phyloP scores from a whole-genome alignment of 1,284 basidiomycete genomes.

The Termitomyces sp. region DNA sequence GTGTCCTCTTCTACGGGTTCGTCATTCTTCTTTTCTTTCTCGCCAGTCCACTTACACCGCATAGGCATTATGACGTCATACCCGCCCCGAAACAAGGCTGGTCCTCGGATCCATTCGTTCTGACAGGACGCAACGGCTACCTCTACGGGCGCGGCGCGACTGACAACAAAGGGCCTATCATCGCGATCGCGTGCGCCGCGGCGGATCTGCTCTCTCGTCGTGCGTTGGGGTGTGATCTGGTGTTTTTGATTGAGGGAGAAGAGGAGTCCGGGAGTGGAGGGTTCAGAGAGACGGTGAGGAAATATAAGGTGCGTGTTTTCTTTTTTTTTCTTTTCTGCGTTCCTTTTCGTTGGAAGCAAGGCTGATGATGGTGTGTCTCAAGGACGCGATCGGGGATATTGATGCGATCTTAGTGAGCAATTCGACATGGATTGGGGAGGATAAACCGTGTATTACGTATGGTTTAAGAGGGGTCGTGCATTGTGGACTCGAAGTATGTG shows the following conservation, averaged over 20 bases:
- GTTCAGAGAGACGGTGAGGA: conserved; percentile 72
- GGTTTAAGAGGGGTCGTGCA: conserved; percentile 92
- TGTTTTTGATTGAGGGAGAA: conserved; percentile 93
- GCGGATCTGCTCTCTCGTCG: conserved; percentile 72
- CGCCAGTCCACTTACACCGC: not conserved
- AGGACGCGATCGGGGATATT: conserved; percentile 77
- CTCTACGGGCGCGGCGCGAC: conserved; percentile 91
- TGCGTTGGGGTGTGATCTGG: conserved; percentile 79
- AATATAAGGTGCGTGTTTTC: conserved; percentile 54
- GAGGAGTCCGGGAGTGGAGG: conserved; percentile 91
- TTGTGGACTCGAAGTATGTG: conserved; percentile 63
- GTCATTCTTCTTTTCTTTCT: conserved; percentile 11
- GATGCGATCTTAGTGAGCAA: conserved; percentile 90
- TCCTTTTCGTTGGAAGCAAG: not conserved
- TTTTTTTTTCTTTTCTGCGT: not conserved
- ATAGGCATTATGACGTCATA: conserved; percentile 90
- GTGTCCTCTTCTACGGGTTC: conserved; percentile 85
- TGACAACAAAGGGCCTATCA: conserved; percentile 91
- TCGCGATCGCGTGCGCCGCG: conserved; percentile 88
- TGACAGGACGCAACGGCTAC: conserved; percentile 87
- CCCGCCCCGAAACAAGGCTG: conserved; percentile 71
- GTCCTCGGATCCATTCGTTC: conserved; percentile 80
- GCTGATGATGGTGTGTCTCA: not conserved
- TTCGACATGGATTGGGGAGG: conserved; percentile 95
- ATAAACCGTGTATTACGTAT: conserved; percentile 93